Conservation (phyloP, 2,329 filamentous ascomycete species). For the Xylariaceae sp. region DNA sequence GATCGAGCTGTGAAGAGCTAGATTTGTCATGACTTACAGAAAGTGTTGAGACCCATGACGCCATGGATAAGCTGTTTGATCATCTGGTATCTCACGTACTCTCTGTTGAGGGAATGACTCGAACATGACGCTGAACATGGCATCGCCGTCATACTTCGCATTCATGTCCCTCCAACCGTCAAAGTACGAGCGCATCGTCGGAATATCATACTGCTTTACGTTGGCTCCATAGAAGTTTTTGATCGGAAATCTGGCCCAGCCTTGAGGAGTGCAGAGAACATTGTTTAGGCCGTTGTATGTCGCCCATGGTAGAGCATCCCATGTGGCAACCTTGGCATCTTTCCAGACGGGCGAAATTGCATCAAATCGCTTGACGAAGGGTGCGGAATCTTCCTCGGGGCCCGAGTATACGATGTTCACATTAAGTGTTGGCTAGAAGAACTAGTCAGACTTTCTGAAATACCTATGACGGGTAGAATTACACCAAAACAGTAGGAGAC, state of each 20-base stretch:
- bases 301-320: slow-evolving; percentile 13
- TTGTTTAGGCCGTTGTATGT: slow-evolving; percentile 12
- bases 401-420: slow-evolving; percentile 11
- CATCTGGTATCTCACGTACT: neutral
- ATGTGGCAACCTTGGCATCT: neutral
- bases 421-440: neutral
- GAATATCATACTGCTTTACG: slow-evolving; percentile 5
- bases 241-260: slow-evolving; percentile 10
- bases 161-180: slow-evolving; percentile 13
- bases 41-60: slow-evolving; percentile 4
- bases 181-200: slow-evolving; percentile 2
- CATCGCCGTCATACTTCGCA: neutral
- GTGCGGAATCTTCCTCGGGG: neutral
- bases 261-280: slow-evolving; percentile 5
- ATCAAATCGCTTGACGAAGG: slow-evolving; percentile 1
- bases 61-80: slow-evolving; percentile 9
- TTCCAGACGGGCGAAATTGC: neutral
- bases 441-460: too few species aligned
- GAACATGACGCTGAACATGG: slow-evolving; percentile 12
- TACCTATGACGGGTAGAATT: too few species aligned
- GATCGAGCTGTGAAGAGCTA: too few species aligned
- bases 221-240: slow-evolving; percentile 13
- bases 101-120: slow-evolving; percentile 7
- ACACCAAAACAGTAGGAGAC: too few species aligned
- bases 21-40: neutral